These are phyloP conservation scores for Centrapalus pauciflorus DNA, from an alignment of 129 eudicot genomes.

Conservation along the genomic window DNA sequence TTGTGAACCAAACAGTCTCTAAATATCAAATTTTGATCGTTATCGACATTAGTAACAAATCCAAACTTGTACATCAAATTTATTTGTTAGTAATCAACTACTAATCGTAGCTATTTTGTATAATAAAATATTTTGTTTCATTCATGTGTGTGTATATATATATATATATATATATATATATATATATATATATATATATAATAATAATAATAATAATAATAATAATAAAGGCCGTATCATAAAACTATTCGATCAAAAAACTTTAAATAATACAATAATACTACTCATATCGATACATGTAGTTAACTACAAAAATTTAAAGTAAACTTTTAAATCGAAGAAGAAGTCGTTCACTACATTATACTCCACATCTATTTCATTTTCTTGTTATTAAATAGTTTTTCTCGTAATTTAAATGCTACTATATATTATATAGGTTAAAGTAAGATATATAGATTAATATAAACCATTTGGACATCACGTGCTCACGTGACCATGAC, in stretches of 20 bases:
- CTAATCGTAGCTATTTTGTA: no score
- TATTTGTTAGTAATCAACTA: no score
- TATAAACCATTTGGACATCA: constrained; percentile 28
- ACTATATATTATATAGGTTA: background rate
- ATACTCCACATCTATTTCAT: background rate
- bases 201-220: background rate
- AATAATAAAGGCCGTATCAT: no score
- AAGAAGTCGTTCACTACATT: background rate
- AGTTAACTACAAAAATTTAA: background rate
- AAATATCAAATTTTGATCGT: no score
- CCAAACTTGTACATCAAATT: no score
- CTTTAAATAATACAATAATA: no score
- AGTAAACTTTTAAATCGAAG: background rate
- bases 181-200: background rate
- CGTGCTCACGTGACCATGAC: constrained; percentile 37
- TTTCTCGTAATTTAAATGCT: background rate
- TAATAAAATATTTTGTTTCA: no score
- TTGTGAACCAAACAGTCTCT: no score
- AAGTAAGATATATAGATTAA: constrained; percentile 7
- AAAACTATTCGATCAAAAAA: no score
- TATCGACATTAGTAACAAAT: no score
- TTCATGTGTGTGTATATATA: no score
- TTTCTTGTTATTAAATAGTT: background rate
- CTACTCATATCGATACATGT: background rate
- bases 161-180: no score